Evolutionary conservation across 345 rosid genomes (phyloP), one percentile per base, ranked within the genome.

Genomic region (Eucalyptus grandis): DNA sequence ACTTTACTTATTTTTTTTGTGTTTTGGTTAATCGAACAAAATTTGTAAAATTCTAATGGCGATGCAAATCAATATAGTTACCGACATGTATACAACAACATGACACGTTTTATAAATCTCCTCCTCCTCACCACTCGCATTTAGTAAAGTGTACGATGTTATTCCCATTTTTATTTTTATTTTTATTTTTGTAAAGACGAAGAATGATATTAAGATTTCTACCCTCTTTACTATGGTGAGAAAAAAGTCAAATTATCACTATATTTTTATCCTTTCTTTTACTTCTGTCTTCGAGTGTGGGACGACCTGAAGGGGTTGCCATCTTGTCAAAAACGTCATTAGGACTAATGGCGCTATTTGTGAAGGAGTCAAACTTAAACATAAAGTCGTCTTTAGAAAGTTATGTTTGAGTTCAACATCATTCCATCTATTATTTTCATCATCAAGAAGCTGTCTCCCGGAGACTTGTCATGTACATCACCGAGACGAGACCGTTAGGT

Each of bases 11-110:
- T 40, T 4, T 4, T 77, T 77, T 1, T 11, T 0, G 14, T 37
- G 30, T 40, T 40, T 11, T 37, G 27, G 4, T 40, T 11, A 77
- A 11, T 2, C 2, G 30, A 40, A 40, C 8, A 4, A 40, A 40
- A 11, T 11, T 11, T 40, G 8, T 37, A 37, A 21, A 72, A 77
- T 77, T 21, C 2, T 0, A 1, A 40, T 11, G 3, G 4, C 1
- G 3, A 37, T 2, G 1, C 0, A 8, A 77, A 11, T 4, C 5
- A 21, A 77, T 40, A 37, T 0, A 37, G 1, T 11, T 6, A 11
- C 15, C 47, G 2, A 21, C 8, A 21, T 2, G 47, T 2, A 40
- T 6, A 19, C 6, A 19, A 37, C 22, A 11, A 11, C 46, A 37
- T 0, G 27, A 21, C 46, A 21, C 5, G 8, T 37, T 6, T 11